These are phyloP conservation scores for Phialocephala sp. DNA, from an alignment of 2,329 filamentous ascomycete species.

Conservation along the genomic window DNA sequence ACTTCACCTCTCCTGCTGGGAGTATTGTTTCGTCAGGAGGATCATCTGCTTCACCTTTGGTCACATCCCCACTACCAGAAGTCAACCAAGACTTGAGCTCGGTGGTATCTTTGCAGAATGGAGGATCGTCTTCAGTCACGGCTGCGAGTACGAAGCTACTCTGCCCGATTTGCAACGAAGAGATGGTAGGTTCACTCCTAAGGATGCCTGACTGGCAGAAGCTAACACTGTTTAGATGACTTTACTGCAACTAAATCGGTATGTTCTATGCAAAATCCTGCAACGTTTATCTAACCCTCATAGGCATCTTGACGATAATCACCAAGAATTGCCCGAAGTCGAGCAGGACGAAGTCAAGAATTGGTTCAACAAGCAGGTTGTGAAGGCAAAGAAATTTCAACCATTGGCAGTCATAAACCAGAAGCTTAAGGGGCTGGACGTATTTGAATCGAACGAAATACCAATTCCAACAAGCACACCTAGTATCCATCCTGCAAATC, in stretches of 20 bases:
- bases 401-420: conserved; percentile 76
- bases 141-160: conserved; percentile 72
- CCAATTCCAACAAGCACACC: conserved; percentile 46
- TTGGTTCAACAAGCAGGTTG: conserved; percentile 78
- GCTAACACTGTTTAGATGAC: conserved; percentile 69
- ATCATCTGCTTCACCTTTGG: conserved; percentile 60
- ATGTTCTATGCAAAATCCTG: conserved; percentile 34
- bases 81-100: conserved; percentile 80
- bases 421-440: conserved; percentile 75
- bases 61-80: conserved; percentile 69
- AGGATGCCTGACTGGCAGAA: conserved; percentile 5
- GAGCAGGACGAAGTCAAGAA: conserved; percentile 80
- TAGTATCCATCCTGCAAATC: conserved; percentile 45
- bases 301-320: conserved; percentile 75
- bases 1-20: conserved; percentile 60
- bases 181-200: conserved; percentile 71
- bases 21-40: conserved; percentile 83
- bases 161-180: conserved; percentile 97
- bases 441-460: conserved; percentile 75
- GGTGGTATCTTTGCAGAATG: conserved; percentile 74
- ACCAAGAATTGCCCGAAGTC: conserved; percentile 73
- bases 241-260: conserved; percentile 87
- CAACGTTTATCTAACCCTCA: conserved; percentile 33
- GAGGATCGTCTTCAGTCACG: conserved; percentile 53
- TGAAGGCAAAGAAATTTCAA: conserved; percentile 77